These are phyloP conservation scores for Phytophthora palmivora DNA, from an alignment of 352 stramenopile genomes.

Conservation along the genomic window DNA sequence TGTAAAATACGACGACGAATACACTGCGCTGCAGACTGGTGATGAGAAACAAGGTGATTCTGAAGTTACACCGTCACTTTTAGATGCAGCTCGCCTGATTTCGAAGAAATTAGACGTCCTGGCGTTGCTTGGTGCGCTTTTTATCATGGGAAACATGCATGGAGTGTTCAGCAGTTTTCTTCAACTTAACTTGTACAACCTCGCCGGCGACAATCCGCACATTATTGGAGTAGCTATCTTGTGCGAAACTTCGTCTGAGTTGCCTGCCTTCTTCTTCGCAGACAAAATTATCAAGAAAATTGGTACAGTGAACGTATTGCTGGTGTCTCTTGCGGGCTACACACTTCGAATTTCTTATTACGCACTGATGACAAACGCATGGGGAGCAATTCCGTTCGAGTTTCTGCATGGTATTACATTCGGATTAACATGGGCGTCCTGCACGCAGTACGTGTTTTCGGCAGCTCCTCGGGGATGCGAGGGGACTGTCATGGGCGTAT, in stretches of 20 bases:
- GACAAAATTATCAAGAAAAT: constrained; percentile 70
- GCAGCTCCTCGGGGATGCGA: constrained; percentile 59
- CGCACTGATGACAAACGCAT: constrained; percentile 77
- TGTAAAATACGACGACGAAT: constrained; percentile 41
- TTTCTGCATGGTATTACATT: constrained; percentile 81
- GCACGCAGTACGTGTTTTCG: constrained; percentile 76
- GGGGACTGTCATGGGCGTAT: constrained; percentile 73
- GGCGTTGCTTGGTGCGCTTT: constrained; percentile 67
- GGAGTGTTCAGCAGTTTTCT: constrained; percentile 80
- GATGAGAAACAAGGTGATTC: neutral
- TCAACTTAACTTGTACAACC: constrained; percentile 81
- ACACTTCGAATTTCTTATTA: constrained; percentile 69
- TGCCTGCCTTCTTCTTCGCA: constrained; percentile 83
- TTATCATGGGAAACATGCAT: constrained; percentile 80
- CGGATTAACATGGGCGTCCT: constrained; percentile 69
- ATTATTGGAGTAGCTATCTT: constrained; percentile 81
- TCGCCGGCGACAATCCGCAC: constrained; percentile 64
- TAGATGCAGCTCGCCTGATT: constrained; percentile 40
- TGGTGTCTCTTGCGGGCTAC: constrained; percentile 71
- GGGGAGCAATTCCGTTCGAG: constrained; percentile 78
- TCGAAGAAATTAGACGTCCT: constrained; percentile 57
- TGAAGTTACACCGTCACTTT: constrained; percentile 45
- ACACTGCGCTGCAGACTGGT: constrained; percentile 12
- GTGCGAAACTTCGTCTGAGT: constrained; percentile 77
- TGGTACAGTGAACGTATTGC: constrained; percentile 69